Evolutionary conservation across 1,139 yeast genomes (phyloP).

Genomic region (Yamadazyma diospyri): DNA sequence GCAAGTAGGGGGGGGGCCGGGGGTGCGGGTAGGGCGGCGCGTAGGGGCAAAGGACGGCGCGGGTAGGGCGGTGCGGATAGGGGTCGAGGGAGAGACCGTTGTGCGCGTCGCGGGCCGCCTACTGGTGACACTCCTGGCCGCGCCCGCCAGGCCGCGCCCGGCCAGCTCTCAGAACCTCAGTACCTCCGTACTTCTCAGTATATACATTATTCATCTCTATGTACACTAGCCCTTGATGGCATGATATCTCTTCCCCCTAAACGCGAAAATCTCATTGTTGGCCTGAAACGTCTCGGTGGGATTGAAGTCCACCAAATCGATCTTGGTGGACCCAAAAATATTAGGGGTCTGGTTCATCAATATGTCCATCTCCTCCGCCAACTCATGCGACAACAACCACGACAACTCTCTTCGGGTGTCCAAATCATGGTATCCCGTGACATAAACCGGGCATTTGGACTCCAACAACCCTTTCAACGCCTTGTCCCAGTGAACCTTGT

Average conservation of each 20-base stretch:
- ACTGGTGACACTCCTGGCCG: too few species aligned
- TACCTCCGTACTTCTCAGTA: too few species aligned
- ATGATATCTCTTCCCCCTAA: conserved; percentile 95
- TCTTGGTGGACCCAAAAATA: conserved; percentile 79
- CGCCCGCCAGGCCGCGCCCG: too few species aligned
- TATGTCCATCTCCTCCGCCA: conserved; percentile 69
- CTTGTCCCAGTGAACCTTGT: conserved; percentile 76
- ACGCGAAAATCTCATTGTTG: conserved; percentile 83
- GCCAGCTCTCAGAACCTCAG: too few species aligned
- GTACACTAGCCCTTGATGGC: conserved; percentile 43
- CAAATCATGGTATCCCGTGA: conserved; percentile 82
- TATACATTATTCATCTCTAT: too few species aligned
- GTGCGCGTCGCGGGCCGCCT: too few species aligned
- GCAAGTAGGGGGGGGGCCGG: too few species aligned
- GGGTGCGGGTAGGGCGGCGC: too few species aligned
- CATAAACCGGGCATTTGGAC: conserved; percentile 86
- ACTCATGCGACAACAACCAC: conserved; percentile 65
- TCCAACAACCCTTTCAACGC: conserved; percentile 84
- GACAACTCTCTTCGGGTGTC: conserved; percentile 69
- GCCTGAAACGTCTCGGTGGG: conserved; percentile 93
- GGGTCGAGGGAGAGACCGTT: too few species aligned
- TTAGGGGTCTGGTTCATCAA: conserved; percentile 73
- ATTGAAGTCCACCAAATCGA: conserved; percentile 87
- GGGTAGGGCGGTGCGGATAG: too few species aligned
- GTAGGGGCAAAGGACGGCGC: too few species aligned